These are phyloP conservation scores for Paspalum notatum DNA, from an alignment of 176 grass and related monocot species.

Conservation along the genomic window DNA sequence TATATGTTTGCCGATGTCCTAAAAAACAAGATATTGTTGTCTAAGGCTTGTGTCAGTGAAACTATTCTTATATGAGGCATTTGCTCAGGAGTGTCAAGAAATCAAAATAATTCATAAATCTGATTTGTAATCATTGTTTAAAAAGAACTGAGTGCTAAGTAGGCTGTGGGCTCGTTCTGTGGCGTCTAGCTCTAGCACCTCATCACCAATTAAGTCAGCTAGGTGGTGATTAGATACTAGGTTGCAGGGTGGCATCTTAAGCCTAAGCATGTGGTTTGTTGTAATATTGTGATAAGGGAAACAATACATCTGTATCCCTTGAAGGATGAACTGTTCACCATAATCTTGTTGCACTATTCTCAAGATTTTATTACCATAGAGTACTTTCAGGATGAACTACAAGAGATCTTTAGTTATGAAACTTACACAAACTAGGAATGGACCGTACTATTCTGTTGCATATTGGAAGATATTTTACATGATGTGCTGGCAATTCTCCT, in stretches of 20 bases:
- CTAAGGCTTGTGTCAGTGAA: background rate
- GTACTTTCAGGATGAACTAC: slow-evolving; percentile 7
- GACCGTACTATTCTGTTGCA: slow-evolving; percentile 10
- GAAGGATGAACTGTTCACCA: background rate
- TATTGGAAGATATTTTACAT: slow-evolving; percentile 13
- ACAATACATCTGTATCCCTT: slow-evolving; percentile 1
- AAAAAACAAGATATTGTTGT: background rate
- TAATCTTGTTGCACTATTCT: slow-evolving; percentile 7
- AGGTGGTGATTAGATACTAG: background rate
- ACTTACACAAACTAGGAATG: slow-evolving; percentile 8
- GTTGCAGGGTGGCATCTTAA: background rate
- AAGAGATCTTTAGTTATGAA: background rate
- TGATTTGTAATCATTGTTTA: background rate
- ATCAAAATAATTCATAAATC: background rate
- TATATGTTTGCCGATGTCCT: background rate
- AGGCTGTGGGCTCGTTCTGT: background rate
- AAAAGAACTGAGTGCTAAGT: background rate
- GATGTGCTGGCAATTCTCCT: background rate
- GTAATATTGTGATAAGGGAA: background rate
- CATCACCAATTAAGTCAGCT: background rate
- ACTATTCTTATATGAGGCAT: background rate
- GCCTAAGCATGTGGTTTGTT: background rate
- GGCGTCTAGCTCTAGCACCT: background rate
- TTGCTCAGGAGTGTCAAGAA: slow-evolving; percentile 8
- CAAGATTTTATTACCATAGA: slow-evolving; percentile 24